Base-by-base conservation (phyloP, 805 yeast genomes). In the Cyberlindnera maclurae region DNA sequence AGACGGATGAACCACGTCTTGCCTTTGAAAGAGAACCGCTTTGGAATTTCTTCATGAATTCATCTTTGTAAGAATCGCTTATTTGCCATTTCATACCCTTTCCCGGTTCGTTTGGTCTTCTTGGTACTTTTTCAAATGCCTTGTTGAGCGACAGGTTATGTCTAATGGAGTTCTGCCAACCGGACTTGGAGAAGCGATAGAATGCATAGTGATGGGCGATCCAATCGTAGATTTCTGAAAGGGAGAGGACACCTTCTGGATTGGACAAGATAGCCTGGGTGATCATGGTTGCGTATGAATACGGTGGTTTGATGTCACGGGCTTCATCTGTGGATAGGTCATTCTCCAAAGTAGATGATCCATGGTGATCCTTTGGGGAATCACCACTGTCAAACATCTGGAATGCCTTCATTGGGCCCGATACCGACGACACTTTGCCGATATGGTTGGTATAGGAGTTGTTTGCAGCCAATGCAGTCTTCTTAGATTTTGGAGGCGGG, bases 61-160 rank as follows among this genome's bases (percentile, higher is more conserved):
- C 98, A 33, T 79, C 79, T 52, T 82, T 80, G 59, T 83, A 90
- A 34, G 79, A 66, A 30, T 86, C 93, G 46, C 88, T 78, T 42
- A 93, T 89, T 64, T 88, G 94, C 99, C 99, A 93, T 63, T 93
- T 93, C 95, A 93, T 90, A 47, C 98, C 97, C 61, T 93, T 93
- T 13, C 99, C 98, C 0, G 97, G 97, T 64, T 93, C 97, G 59
- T 87, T 82, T 24, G 95, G 89, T 57, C 84, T 76, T 54, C 99
- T 73, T 30, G 97, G 96, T 16, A 90, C 97, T 63, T 93, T 93
- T 55, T 90, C 97, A 64, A 93, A 93, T 12, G 98, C 97, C 66
- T 90, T 93, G 63, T 93, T 93, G 43, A 93, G 68, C 3, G 97
- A 88, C 39, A 93, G 66, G 59, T 93, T 93, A 62, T 93, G 98